phyloP scores from a whole-genome alignment of 2,329 filamentous ascomycete species.

The Alternaria triticimaculans region DNA sequence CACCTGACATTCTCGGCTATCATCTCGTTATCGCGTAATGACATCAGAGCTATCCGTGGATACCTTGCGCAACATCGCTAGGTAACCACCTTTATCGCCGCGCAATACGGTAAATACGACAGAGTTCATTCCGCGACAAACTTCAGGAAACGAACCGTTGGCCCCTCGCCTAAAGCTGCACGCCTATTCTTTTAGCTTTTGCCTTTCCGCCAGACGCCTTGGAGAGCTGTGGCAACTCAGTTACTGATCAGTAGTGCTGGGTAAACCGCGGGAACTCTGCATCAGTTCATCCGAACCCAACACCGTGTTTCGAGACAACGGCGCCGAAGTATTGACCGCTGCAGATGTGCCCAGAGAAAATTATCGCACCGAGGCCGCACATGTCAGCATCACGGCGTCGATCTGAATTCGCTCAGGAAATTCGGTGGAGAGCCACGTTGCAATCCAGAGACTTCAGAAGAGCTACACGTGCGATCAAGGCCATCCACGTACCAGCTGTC shows the following conservation, averaged over 20 bases:
- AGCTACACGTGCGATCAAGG: background rate
- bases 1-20: background rate
- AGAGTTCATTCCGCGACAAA: background rate
- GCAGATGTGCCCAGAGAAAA: background rate
- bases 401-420: background rate
- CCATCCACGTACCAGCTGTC: background rate
- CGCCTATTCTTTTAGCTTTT: background rate
- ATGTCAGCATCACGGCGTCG: background rate
- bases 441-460: background rate
- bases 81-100: background rate
- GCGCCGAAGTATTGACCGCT: slow-evolving; percentile 1
- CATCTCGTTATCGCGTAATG: background rate
- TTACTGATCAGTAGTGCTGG: background rate
- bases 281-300: background rate
- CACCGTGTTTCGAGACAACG: slow-evolving; percentile 4
- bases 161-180: background rate
- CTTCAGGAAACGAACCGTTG: background rate
- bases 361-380: background rate
- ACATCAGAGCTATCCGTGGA: background rate
- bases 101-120: background rate
- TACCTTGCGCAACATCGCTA: background rate
- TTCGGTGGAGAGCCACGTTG: background rate
- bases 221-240: background rate
- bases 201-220: background rate
- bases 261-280: background rate